Percentiles rank a stretch among this genome's conserved stretches.
Evolutionary conservation across 352 stramenopile genomes (phyloP).

Genomic region (Phytopythium kandeliae): DNA sequence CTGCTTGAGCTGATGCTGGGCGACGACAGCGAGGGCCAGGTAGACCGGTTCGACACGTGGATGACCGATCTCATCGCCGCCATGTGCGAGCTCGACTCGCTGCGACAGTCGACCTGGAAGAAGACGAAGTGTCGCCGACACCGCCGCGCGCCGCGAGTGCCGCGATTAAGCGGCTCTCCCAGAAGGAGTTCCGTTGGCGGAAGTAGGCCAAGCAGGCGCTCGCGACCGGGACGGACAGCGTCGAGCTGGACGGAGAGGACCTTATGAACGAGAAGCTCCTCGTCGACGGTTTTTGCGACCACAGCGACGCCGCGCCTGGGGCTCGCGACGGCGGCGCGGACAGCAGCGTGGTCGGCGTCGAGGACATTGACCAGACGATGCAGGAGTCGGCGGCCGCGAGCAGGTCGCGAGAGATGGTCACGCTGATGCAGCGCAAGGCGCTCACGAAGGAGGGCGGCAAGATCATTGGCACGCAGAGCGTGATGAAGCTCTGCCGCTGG

Average conservation of each 20-base stretch:
- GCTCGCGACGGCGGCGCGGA: constrained; percentile 24
- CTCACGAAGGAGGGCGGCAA: constrained; percentile 98
- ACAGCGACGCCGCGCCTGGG: constrained; percentile 33
- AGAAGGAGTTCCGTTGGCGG: constrained; percentile 80
- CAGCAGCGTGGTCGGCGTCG: constrained; percentile 70
- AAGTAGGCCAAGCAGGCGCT: constrained; percentile 72
- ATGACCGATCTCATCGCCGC: constrained; percentile 69
- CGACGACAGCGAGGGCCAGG: constrained; percentile 83
- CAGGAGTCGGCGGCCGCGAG: constrained; percentile 72
- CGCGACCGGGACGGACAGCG: constrained; percentile 38
- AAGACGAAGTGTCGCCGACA: constrained; percentile 18
- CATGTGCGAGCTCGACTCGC: constrained; percentile 72
- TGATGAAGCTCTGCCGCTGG: constrained; percentile 98
- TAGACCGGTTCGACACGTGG: constrained; percentile 78
- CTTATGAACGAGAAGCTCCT: constrained; percentile 83
- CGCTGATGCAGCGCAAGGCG: constrained; percentile 90
- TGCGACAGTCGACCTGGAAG: constrained; percentile 19
- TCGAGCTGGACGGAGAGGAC: constrained; percentile 79
- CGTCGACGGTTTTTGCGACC: constrained; percentile 60
- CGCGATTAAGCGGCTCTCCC: constrained; percentile 54
- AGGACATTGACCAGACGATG: constrained; percentile 85
- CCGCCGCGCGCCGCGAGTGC: no score
- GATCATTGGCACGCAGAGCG: constrained; percentile 97
- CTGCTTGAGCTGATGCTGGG: constrained; percentile 60
- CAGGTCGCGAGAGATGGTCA: constrained; percentile 92